A percentile compares a stretch with the other conserved stretches of the same genome.
These are phyloP conservation scores for Iris pallida DNA, from an alignment of 116 monocot species.

Conservation along the genomic window DNA sequence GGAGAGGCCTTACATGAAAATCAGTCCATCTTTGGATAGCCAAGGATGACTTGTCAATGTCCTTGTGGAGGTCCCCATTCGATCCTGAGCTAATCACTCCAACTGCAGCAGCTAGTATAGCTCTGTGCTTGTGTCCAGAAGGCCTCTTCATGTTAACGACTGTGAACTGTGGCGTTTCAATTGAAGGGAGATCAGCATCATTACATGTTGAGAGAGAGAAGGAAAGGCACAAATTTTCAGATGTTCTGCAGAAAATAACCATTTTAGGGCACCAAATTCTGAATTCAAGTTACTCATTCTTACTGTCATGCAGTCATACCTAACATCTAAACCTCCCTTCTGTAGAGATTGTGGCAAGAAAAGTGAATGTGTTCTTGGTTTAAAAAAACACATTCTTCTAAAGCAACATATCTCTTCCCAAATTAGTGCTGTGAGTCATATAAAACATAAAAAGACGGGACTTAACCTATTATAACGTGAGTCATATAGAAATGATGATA, in stretches of 20 bases:
- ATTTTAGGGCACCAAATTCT: not conserved
- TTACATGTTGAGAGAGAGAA: slow-evolving; percentile 23
- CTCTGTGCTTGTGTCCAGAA: slow-evolving; percentile 6
- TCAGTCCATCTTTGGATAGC: too few species aligned
- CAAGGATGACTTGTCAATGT: too few species aligned
- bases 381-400: too few species aligned
- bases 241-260: slow-evolving; percentile 22
- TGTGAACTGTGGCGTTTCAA: slow-evolving; percentile 32
- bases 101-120: slow-evolving; percentile 12
- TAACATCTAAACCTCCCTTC: slow-evolving; percentile 28
- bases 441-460: too few species aligned
- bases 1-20: too few species aligned
- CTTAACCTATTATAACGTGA: too few species aligned
- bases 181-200: slow-evolving; percentile 20
- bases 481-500: too few species aligned
- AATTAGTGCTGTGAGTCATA: too few species aligned
- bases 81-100: too few species aligned
- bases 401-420: too few species aligned
- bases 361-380: too few species aligned
- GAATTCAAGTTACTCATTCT: not conserved
- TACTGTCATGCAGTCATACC: slow-evolving; percentile 11
- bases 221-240: slow-evolving; percentile 37
- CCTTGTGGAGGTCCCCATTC: too few species aligned
- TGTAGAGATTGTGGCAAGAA: slow-evolving; percentile 31
- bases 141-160: slow-evolving; percentile 16